Base-by-base conservation (phyloP, 129 eudicot species). In the Smallanthus sonchifolius region DNA sequence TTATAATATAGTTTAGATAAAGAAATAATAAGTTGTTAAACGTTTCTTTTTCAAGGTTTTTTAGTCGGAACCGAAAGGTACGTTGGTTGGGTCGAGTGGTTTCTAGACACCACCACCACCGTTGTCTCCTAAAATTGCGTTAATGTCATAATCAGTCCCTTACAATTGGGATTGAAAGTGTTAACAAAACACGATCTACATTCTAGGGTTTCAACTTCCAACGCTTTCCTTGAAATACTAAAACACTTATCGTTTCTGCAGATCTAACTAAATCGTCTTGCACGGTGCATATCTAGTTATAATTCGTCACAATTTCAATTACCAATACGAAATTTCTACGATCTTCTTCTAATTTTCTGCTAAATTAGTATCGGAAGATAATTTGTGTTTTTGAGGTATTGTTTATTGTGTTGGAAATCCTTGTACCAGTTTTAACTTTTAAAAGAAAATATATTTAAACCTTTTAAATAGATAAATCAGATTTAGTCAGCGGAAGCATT, bases 141-240 rank as follows among this genome's bases (percentile, higher is more conserved):
- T 52, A 36, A 19, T 36, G 37, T 70, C 54, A 14, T 36, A 51
- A 20, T 37, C 44, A 52, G 45, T 62, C 74, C 61, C 17, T 43
- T 69, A n/a, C 13, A 38, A 36, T 69, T 69, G 17, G 74, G 37
- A 19, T 55, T 28, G 30, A 38, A 55, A 39, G 37, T 32, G 61
- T n/a, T 34, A 6, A 56, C 65, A 28, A 40, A 73, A 74, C 13
- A 74, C 57, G 37, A 45, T 44, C 60, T n/a, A 73, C 45, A 43
- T 73, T 73, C 77, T 74, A 74, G 78, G 78, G 78, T 74, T 74
- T 47, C 78, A 60, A 24, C 30, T 24, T 24, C 30, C 30, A 61
- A 39, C 44, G 30, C 30, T 59, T 59, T 43, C 38, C 66, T 11
- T 19, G 5, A 56, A 20, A 56, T 10, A 56, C 36, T 42, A 5